Conservation (phyloP, 805 yeast species). For the Candida lessepsii region DNA sequence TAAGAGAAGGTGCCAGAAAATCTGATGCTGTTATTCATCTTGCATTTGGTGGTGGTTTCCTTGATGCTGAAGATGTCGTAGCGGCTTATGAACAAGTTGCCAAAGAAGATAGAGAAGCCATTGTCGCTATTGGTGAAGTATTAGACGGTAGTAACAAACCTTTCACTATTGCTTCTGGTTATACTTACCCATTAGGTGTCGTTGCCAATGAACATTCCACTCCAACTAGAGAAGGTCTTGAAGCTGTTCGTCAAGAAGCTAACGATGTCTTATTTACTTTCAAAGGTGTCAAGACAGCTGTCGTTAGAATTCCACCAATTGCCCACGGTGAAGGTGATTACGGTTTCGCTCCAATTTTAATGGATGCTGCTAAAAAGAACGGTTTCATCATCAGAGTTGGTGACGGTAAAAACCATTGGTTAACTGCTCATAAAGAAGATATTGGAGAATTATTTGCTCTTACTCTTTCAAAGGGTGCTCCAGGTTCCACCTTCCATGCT, state of each 20-base stretch:
- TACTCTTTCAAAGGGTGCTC: slow-evolving; percentile 12
- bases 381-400: slow-evolving; percentile 26
- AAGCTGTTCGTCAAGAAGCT: too few relatives aligned
- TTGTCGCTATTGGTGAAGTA: slow-evolving; percentile 24
- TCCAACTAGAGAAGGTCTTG: background rate
- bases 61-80: slow-evolving; percentile 17
- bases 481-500: slow-evolving; percentile 13
- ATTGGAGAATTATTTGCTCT: background rate
- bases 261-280: too few relatives aligned
- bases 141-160: slow-evolving; percentile 27
- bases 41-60: slow-evolving; percentile 33
- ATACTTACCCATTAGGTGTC: background rate
- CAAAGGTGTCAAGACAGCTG: background rate
- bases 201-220: background rate
- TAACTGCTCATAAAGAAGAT: slow-evolving; percentile 25
- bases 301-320: slow-evolving; percentile 30
- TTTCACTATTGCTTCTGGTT: slow-evolving; percentile 16
- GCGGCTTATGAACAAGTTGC: slow-evolving; percentile 14
- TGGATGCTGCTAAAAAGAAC: slow-evolving; percentile 27
- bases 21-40: slow-evolving; percentile 38
- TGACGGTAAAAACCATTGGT: slow-evolving; percentile 27
- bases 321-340: slow-evolving; percentile 21
- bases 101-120: slow-evolving; percentile 24
- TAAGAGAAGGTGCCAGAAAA: slow-evolving; percentile 24
- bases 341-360: slow-evolving; percentile 5